Evolutionary conservation across 768 basidiomycete genomes (phyloP), one percentile per base, ranked within the genome.

Genomic region (Rhizopogon roseolus): DNA sequence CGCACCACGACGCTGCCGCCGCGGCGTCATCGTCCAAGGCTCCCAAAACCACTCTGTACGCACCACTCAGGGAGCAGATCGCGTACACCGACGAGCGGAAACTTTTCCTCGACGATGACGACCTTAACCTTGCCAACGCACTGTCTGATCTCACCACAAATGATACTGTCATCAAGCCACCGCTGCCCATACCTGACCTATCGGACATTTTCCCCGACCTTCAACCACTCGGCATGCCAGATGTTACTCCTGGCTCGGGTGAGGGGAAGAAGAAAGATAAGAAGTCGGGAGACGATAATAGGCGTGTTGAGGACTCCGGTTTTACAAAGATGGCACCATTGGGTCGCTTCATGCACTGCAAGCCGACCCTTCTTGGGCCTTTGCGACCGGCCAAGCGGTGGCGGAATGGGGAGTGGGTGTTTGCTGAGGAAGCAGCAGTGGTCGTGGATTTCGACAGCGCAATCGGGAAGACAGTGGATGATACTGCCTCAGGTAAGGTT

Each of bases 171-270:
- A 6, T 37, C 64, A 13, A 66, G 62, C 19, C 44, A 60, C 62
- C 64, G 64, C 57, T 41, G 17, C 65, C 69, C 19, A 65, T 78
- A 51, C 60, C 75, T 44, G 84, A 84, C 57, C 71, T 87, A 25
- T 76, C 80, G 2, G 78, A 81, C 32, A 81, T 98, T 40, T 97
- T 97, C 66, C 93, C 94, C 0, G 96, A 97, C 53, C 78, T 96
- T 10, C 80, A 81, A 34, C 79, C 84, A 10, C 73, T 82, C 39
- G 73, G 72, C 10, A 71, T 90, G 50, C 70, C 82, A 32, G 85
- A 86, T 51, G 63, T 73, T 19, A 57, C 61, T 60, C 58, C 69
- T 25, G 60, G 66, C n/a, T 59, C 60, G 53, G 64, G 43, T 68
- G 85, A 75, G 66, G 81, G 79, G 50, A 78, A 79, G 38, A 86